Evolutionary conservation across 108 stramenopile genomes (phyloP).

Genomic region (Skeletonema costatum): DNA sequence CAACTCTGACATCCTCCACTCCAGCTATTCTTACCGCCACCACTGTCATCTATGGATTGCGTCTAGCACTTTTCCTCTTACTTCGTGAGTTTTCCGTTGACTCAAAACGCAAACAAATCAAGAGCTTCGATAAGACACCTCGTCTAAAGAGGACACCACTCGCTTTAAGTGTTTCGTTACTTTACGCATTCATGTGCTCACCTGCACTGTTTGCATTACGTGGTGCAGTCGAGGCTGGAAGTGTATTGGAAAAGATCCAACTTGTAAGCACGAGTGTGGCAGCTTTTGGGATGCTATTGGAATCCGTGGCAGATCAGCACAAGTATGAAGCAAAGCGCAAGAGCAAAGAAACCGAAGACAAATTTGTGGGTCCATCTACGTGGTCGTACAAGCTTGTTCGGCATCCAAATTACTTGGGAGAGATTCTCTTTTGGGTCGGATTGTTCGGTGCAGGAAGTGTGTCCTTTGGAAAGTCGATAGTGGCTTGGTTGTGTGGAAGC

Average conservation of each 20-base stretch:
- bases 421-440: conserved; percentile 76
- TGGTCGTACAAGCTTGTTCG: conserved; percentile 61
- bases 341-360: conserved; percentile 9
- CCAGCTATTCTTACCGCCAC: conserved; percentile 6
- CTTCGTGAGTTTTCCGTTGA: conserved; percentile 31
- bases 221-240: not conserved
- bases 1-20: conserved; percentile 9
- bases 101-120: conserved; percentile 26
- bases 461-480: conserved; percentile 49
- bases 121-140: conserved; percentile 22
- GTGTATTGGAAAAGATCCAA: conserved; percentile 8
- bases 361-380: conserved; percentile 36
- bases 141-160: conserved; percentile 34
- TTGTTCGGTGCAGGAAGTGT: conserved; percentile 53
- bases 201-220: conserved; percentile 45
- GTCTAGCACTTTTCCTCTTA: conserved; percentile 31
- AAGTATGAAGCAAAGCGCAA: conserved; percentile 32
- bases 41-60: conserved; percentile 35
- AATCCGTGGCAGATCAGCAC: conserved; percentile 45
- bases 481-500: conserved; percentile 45
- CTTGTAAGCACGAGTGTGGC: conserved; percentile 8
- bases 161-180: conserved; percentile 29
- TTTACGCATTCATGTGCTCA: conserved; percentile 47
- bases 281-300: conserved; percentile 23
- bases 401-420: conserved; percentile 79